Percentiles rank a stretch among this genome's conserved stretches.
These are phyloP conservation scores for Diaporthe ilicicola DNA, from an alignment of 2,329 filamentous ascomycete species.

Conservation along the genomic window DNA sequence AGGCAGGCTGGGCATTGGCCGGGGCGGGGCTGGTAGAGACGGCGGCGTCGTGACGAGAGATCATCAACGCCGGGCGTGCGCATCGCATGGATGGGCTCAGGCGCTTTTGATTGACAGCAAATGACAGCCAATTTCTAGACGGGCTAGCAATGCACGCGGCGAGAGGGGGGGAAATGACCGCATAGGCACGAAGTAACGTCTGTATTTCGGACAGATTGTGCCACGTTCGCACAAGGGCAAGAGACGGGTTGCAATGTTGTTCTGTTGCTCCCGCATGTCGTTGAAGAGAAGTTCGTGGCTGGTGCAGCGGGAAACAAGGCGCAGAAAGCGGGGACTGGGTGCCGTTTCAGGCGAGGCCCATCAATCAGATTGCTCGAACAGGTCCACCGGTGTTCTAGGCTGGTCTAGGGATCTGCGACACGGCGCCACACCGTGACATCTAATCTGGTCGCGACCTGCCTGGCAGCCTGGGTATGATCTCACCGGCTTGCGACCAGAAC, in stretches of 20 bases:
- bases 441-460: not conserved
- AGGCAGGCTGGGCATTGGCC: slow-evolving; percentile 1
- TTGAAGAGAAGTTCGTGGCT: slow-evolving; percentile 24
- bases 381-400: slow-evolving; percentile 2
- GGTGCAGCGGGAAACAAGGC: not conserved
- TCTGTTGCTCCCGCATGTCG: not conserved
- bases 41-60: slow-evolving; percentile 15
- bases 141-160: not conserved
- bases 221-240: not conserved
- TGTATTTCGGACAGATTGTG: not conserved
- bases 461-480: slow-evolving; percentile 3
- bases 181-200: not conserved
- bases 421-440: not conserved
- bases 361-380: not conserved
- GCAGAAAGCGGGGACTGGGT: not conserved
- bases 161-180: not conserved
- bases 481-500: not conserved
- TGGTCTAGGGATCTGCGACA: slow-evolving; percentile 16
- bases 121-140: not conserved
- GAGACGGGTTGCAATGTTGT: not conserved
- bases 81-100: not conserved
- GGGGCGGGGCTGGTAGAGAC: not conserved
- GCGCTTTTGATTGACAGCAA: not conserved
- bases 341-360: slow-evolving; percentile 7
- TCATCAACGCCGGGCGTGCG: not conserved